These are phyloP conservation scores for Escovopsis sp. DNA, from an alignment of 2,329 filamentous ascomycete species.

Conservation along the genomic window DNA sequence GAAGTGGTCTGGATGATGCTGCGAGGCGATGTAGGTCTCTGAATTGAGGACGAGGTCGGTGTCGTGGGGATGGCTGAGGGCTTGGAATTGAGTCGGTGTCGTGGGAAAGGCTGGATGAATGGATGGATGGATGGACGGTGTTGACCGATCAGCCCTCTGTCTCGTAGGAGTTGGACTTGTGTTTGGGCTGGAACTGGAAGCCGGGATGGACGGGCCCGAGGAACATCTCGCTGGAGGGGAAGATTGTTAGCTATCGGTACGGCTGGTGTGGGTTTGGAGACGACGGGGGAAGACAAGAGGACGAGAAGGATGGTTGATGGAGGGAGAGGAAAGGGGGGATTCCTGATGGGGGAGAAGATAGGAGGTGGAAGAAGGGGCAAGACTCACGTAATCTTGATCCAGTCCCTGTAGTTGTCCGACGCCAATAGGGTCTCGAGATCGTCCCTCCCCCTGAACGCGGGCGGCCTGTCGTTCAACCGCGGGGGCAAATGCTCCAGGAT, in stretches of 20 bases:
- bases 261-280: too few species aligned
- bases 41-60: too few species aligned
- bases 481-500: slow-evolving; percentile 80
- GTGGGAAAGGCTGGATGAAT: too few species aligned
- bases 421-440: slow-evolving; percentile 89
- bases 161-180: slow-evolving; percentile 87
- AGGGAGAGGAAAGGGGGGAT: not conserved
- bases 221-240: slow-evolving; percentile 72
- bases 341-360: too few species aligned
- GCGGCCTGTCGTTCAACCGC: slow-evolving; percentile 75
- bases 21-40: too few species aligned
- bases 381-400: slow-evolving; percentile 92
- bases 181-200: slow-evolving; percentile 93
- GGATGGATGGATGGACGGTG: not conserved
- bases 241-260: not conserved
- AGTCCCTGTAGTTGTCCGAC: slow-evolving; percentile 86
- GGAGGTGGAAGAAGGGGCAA: not conserved
- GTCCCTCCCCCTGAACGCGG: slow-evolving; percentile 66
- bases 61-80: not conserved
- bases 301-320: not conserved
- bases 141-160: slow-evolving; percentile 56
- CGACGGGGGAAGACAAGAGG: not conserved
- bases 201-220: slow-evolving; percentile 76
- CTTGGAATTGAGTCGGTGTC: too few species aligned
- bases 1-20: too few species aligned